Evolutionary conservation across 495 filamentous ascomycete genomes (phyloP).

Genomic region (Mytilinidion resinicola): DNA sequence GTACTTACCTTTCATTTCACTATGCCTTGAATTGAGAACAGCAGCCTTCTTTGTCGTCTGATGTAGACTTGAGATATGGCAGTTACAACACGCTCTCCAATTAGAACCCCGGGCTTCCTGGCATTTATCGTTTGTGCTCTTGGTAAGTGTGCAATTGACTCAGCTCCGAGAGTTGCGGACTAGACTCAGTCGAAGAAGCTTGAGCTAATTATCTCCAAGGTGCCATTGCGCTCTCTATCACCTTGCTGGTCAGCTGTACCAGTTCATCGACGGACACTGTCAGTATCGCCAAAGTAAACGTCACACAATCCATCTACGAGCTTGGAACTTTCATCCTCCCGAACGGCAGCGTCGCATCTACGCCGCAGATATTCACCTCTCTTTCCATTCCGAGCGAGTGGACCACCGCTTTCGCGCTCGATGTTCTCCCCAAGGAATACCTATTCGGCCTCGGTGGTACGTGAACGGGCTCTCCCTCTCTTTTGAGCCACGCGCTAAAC

Average conservation of each 20-base stretch:
- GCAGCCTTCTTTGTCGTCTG: neutral
- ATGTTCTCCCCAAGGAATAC: neutral
- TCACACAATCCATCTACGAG: neutral
- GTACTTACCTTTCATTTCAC: neutral
- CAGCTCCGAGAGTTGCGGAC: neutral
- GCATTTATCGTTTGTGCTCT: neutral
- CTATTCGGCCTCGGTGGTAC: neutral
- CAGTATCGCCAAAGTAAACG: neutral
- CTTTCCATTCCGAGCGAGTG: neutral
- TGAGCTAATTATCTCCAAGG: neutral
- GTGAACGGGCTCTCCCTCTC: neutral
- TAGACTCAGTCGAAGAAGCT: neutral
- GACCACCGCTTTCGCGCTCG: neutral
- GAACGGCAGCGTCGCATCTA: neutral
- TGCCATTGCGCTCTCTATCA: neutral
- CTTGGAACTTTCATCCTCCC: neutral
- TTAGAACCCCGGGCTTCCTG: neutral
- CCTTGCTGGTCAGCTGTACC: neutral
- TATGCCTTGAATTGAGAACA: neutral
- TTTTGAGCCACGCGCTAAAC: neutral
- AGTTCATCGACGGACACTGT: neutral
- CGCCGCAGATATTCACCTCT: neutral
- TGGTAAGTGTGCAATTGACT: neutral
- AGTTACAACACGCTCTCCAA: neutral
- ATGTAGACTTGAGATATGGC: neutral